These are phyloP conservation scores for Fusarium sp. DNA, from an alignment of 2,329 filamentous ascomycete species.

Conservation along the genomic window DNA sequence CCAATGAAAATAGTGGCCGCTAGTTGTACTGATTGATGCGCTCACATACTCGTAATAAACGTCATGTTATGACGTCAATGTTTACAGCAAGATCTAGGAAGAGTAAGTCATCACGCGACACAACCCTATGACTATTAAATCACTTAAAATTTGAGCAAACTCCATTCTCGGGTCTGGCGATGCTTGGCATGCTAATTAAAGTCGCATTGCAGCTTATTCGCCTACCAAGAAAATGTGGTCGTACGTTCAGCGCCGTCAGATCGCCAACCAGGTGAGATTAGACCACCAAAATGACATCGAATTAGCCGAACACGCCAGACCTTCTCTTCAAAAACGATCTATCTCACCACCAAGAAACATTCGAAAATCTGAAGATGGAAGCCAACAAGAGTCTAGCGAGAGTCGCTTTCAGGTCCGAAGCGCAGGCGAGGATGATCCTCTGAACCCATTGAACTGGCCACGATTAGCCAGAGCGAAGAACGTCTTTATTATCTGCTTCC, in stretches of 20 bases:
- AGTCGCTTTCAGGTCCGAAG: not conserved
- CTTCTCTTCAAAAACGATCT: too few species aligned
- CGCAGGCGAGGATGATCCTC: slow-evolving; percentile 45
- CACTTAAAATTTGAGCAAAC: not conserved
- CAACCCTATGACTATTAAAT: too few species aligned
- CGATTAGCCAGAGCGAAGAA: slow-evolving; percentile 38
- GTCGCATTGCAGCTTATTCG: too few species aligned
- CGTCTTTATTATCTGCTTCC: slow-evolving; percentile 52
- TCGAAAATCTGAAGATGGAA: not conserved
- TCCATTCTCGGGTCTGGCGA: not conserved
- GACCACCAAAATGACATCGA: not conserved
- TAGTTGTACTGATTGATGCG: not conserved
- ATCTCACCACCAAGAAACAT: not conserved
- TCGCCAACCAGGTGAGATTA: not conserved
- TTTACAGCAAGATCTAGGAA: not conserved
- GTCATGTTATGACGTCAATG: not conserved
- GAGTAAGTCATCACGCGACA: not conserved
- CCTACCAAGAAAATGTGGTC: slow-evolving; percentile 2
- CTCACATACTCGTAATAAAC: not conserved
- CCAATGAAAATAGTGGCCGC: too few species aligned
- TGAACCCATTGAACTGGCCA: slow-evolving; percentile 58
- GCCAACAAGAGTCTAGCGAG: not conserved
- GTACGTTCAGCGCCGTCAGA: not conserved
- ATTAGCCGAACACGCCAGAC: not conserved
- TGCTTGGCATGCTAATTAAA: not conserved